phyloP scores from a whole-genome alignment of 2,329 filamentous ascomycete species.

The Colletotrichum gigasporum region DNA sequence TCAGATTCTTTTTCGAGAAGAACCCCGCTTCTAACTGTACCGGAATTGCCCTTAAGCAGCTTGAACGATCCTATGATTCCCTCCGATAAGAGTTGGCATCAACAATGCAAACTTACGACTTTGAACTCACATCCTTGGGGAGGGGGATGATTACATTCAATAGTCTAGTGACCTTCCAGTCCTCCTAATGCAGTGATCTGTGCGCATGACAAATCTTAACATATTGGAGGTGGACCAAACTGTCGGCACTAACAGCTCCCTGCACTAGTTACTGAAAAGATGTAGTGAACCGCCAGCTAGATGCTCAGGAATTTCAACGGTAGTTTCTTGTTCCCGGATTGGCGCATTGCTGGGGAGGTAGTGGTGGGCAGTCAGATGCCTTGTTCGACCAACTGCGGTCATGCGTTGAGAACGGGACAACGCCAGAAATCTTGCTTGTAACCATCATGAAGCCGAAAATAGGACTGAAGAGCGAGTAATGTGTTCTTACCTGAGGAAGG shows the following conservation, averaged over 20 bases:
- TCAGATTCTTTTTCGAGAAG: constrained; percentile 11
- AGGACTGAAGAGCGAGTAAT: neutral
- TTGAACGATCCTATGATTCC: neutral
- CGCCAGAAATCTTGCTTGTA: constrained; percentile 32
- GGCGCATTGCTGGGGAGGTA: constrained; percentile 42
- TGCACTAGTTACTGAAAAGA: constrained; percentile 37
- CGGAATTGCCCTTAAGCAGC: neutral
- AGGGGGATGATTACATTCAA: constrained; percentile 61
- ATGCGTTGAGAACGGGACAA: constrained; percentile 43
- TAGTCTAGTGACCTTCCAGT: constrained; percentile 44
- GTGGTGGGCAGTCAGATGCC: constrained; percentile 35
- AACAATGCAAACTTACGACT: constrained; percentile 39
- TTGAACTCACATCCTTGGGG: constrained; percentile 46
- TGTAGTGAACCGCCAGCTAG: constrained; percentile 32
- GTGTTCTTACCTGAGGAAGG: constrained; percentile 11
- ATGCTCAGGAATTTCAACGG: constrained; percentile 42
- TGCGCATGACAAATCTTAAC: neutral
- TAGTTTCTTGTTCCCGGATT: constrained; percentile 43
- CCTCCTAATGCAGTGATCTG: neutral
- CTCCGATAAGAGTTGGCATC: constrained; percentile 2
- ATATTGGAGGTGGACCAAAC: neutral
- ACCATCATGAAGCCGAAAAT: constrained; percentile 1
- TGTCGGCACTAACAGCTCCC: neutral
- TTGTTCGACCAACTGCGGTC: constrained; percentile 38
- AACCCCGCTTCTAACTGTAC: neutral